Evolutionary conservation across 768 basidiomycete species (phyloP).

Genomic region (Mrakia gelida): DNA sequence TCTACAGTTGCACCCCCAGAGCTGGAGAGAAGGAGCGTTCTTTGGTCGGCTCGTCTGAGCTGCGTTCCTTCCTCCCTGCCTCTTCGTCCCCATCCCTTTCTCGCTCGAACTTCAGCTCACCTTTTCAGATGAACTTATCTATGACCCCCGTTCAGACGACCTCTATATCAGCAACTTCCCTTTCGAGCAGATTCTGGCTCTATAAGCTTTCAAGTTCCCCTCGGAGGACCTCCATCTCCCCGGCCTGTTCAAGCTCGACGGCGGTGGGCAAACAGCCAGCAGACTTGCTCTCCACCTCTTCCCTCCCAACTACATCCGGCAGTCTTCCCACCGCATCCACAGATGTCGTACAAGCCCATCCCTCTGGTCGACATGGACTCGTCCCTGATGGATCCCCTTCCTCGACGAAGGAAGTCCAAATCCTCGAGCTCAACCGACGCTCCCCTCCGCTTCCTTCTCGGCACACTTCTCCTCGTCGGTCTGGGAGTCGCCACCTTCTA

Average conservation of each 20-base stretch:
- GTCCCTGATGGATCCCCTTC: neutral
- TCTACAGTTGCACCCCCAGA: neutral
- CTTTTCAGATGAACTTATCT: neutral
- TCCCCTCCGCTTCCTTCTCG: slow-evolving; percentile 1
- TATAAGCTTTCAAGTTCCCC: neutral
- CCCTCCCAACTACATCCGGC: neutral
- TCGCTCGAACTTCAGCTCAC: neutral
- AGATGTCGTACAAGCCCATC: neutral
- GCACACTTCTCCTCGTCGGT: neutral
- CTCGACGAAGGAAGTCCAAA: neutral
- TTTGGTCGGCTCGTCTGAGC: neutral
- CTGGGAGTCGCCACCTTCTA: neutral
- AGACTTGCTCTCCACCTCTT: neutral
- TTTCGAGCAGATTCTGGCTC: neutral
- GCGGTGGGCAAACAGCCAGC: neutral
- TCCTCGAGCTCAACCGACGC: neutral
- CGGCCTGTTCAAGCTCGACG: neutral
- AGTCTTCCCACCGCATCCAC: neutral
- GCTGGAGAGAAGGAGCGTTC: neutral
- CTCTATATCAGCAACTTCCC: neutral
- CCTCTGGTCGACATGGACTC: neutral
- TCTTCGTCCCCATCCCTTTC: neutral
- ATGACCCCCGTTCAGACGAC: neutral
- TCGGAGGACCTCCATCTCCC: neutral
- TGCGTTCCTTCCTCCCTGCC: neutral